Base-by-base conservation (phyloP, 192 early-diverging fungal species). In the Chytriomyces confervae region DNA sequence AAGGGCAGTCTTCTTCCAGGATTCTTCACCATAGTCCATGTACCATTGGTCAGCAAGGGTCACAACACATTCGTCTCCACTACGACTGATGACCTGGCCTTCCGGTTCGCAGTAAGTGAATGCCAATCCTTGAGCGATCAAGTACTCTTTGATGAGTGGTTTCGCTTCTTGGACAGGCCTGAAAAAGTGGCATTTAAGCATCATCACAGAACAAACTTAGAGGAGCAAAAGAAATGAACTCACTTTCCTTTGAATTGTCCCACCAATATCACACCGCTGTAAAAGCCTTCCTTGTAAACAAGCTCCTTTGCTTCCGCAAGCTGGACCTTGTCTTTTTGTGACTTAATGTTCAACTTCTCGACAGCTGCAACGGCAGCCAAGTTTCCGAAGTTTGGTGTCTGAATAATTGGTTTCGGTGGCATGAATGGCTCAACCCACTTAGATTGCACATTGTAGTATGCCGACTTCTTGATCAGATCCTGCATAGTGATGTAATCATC, bases 261-360 rank as follows among this genome's bases (percentile, higher is more conserved):
- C 80, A 95, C 87, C 23, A 91, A 66, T 89, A 99, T 93, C 49
- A 84, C 86, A 61, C 98, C 98, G 68, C 88, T 87, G 83, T 99
- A 98, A 86, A 98, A 99, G 61, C 95, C 96, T 87, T 97, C 98
- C 89, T 98, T 98, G 86, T 99, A 99, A 13, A 93, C 94, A 29
- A 90, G 81, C 13, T 96, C 95, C 90, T 99, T 99, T 62, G 97
- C 97, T 75, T 93, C 87, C 7, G 93, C 94, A 53, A 99, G 88
- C 88, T 96, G 92, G 62, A 86, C 84, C 74, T 93, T 94, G 88
- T 99, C 98, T 86, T 98, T 98, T 83, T 96, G 98, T 69, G 93
- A 94, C 83, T 93, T 90, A 83, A 99, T 96, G 87, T 99, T 99
- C 84, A 95, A 88, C 81, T 95, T 81, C 76, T 95, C 90, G 79